Evolutionary conservation across 148 eudicot genomes (phyloP).

Genomic region (Chenopodium quinoa): DNA sequence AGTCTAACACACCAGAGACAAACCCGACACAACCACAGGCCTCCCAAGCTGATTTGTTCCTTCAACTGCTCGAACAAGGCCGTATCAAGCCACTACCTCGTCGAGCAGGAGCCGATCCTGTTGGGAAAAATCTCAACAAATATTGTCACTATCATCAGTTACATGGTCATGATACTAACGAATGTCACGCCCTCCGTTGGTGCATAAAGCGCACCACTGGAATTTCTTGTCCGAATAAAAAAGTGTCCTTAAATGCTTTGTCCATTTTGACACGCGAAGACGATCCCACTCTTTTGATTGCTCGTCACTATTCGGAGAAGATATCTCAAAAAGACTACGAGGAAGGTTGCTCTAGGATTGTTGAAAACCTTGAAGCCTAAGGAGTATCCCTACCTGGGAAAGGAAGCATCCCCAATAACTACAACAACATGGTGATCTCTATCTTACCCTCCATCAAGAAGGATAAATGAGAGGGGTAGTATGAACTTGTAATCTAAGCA

Average conservation of each 20-base stretch:
- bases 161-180: not conserved
- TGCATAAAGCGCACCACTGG: not conserved
- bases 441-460: too few species aligned
- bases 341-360: too few species aligned
- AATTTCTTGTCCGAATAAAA: not conserved
- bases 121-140: not conserved
- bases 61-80: not conserved
- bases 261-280: too few species aligned
- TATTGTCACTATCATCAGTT: not conserved
- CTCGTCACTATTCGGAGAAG: too few species aligned
- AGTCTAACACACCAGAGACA: not conserved
- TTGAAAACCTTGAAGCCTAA: too few species aligned
- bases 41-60: not conserved
- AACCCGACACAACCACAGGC: not conserved
- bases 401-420: too few species aligned
- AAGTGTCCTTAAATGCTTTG: not conserved
- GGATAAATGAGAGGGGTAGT: too few species aligned
- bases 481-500: too few species aligned
- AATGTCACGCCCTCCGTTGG: not conserved
- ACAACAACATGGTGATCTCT: too few species aligned
- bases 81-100: not conserved
- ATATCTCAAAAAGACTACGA: too few species aligned
- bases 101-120: not conserved
- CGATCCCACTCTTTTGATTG: too few species aligned
- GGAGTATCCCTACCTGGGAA: too few species aligned